Conservation (phyloP, 345 rosid genomes). For the Anacardium occidentale region DNA sequence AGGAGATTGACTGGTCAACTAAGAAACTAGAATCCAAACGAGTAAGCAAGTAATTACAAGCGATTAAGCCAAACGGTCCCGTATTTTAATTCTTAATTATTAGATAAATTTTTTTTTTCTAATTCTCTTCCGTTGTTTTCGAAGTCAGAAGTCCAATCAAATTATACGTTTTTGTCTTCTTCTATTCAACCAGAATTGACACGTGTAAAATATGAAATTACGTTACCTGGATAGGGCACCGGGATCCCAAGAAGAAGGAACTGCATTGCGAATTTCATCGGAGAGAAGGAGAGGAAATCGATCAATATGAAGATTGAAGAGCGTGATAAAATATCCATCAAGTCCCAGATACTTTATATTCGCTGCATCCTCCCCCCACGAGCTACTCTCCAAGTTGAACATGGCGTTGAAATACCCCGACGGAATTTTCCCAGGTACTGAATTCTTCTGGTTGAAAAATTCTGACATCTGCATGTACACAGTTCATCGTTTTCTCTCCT, state of each 20-base stretch:
- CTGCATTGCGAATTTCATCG: constrained; percentile 58
- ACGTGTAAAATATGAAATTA: neutral
- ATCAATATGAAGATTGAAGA: constrained; percentile 61
- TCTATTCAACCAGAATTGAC: too few species aligned
- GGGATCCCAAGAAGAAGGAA: constrained; percentile 89
- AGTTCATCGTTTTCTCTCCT: too few species aligned
- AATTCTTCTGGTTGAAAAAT: constrained; percentile 57
- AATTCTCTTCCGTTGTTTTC: too few species aligned
- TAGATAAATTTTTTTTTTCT: too few species aligned
- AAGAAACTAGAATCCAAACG: too few species aligned
- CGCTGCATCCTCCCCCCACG: constrained; percentile 78
- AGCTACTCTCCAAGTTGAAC: constrained; percentile 66
- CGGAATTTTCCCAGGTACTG: constrained; percentile 77
- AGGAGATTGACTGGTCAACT: too few species aligned
- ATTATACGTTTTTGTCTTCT: too few species aligned
- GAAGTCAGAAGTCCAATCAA: too few species aligned
- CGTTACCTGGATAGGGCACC: constrained; percentile 63
- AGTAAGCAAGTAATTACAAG: too few species aligned
- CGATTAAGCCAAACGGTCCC: too few species aligned
- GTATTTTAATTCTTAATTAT: too few species aligned
- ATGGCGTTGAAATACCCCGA: constrained; percentile 70
- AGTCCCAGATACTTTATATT: constrained; percentile 63
- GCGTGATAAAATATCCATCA: constrained; percentile 59
- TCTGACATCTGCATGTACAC: constrained; percentile 68
- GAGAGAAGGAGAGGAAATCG: constrained; percentile 68